Evolutionary conservation across 2,329 filamentous ascomycete genomes (phyloP).

Genomic region (Fusarium chuoi): DNA sequence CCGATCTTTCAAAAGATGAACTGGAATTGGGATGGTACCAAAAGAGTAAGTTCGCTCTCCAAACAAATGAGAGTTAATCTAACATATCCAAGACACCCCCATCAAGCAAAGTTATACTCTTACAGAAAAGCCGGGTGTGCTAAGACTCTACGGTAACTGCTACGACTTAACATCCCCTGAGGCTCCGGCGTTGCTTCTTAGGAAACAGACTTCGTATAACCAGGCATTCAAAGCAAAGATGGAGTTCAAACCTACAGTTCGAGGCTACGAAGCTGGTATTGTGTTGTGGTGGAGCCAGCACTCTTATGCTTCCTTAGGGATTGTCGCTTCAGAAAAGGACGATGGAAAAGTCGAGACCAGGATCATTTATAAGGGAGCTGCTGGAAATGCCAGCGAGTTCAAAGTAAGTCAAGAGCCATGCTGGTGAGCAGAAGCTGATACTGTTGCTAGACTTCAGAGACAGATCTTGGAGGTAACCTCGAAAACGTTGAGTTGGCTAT

Average conservation of each 20-base stretch:
- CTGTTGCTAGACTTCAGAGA: background rate
- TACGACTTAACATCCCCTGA: conserved; percentile 62
- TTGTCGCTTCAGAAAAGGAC: conserved; percentile 12
- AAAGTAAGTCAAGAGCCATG: background rate
- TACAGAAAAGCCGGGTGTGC: conserved; percentile 52
- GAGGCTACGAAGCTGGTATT: conserved; percentile 61
- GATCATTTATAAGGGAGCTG: conserved; percentile 7
- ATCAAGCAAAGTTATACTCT: conserved; percentile 55
- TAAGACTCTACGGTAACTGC: conserved; percentile 63
- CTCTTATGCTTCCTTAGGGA: conserved; percentile 48
- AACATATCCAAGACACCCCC: conserved; percentile 32
- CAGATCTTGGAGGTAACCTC: background rate
- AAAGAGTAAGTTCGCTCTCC: conserved; percentile 23
- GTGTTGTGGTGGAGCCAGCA: conserved; percentile 65
- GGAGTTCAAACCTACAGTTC: conserved; percentile 56
- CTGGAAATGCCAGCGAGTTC: conserved; percentile 1
- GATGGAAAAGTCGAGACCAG: background rate
- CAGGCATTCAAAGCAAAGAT: conserved; percentile 57
- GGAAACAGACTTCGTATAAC: conserved; percentile 61
- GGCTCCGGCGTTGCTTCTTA: conserved; percentile 62
- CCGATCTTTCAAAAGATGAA: conserved; percentile 19
- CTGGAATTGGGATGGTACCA: conserved; percentile 44
- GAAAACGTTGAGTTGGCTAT: background rate
- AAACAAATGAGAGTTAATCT: fast-evolving
- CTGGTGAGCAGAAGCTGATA: background rate